Percentiles rank a stretch among this genome's conserved stretches.
Evolutionary conservation across 176 grass and related monocot genomes (phyloP).

Genomic region (Elymus sibiricus): DNA sequence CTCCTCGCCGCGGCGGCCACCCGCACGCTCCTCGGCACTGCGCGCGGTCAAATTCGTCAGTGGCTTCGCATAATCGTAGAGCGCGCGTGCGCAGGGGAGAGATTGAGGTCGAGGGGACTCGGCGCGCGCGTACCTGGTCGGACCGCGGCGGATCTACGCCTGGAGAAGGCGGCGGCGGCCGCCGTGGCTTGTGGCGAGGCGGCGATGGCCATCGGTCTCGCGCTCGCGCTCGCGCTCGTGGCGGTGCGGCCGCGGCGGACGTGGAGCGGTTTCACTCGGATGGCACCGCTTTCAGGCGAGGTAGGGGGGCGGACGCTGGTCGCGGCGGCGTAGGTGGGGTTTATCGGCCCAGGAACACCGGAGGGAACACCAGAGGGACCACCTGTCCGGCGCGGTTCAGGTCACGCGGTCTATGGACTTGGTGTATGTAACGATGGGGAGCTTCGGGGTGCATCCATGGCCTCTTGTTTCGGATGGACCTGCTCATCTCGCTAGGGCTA

Average conservation of each 20-base stretch:
- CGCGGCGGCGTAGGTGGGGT: not conserved
- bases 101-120: not conserved
- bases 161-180: not conserved
- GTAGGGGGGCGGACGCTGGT: slow-evolving; percentile 9
- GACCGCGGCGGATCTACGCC: slow-evolving; percentile 19
- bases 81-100: not conserved
- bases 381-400: not conserved
- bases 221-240: not conserved
- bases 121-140: not conserved
- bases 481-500: no score
- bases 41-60: not conserved
- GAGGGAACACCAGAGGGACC: not conserved
- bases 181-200: slow-evolving; percentile 22
- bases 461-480: slow-evolving; percentile 19
- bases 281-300: no score
- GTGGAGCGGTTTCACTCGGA: no score
- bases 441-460: slow-evolving; percentile 22
- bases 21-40: slow-evolving; percentile 23
- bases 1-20: slow-evolving; percentile 14
- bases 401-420: not conserved
- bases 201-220: slow-evolving; percentile 27
- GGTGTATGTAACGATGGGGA: not conserved
- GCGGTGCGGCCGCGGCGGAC: not conserved
- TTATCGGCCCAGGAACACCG: not conserved
- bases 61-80: not conserved